These are phyloP conservation scores for Mycena galopus DNA, from an alignment of 768 basidiomycete genomes.

Conservation along the genomic window DNA sequence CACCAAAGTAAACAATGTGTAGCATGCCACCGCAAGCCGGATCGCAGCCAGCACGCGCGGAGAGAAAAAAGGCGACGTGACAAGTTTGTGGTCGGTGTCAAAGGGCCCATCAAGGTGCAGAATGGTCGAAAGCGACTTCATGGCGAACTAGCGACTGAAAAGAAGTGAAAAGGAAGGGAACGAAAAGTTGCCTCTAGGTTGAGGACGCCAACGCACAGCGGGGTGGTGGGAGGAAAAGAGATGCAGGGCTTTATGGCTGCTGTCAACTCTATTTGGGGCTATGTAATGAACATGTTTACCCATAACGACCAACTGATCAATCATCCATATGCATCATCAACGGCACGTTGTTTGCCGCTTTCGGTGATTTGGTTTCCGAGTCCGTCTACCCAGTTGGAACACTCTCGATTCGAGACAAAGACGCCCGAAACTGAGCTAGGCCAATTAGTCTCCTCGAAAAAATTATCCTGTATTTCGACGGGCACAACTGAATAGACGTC, in stretches of 20 bases:
- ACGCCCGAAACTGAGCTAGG: no score
- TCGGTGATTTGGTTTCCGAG: no score
- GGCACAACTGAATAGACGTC: no score
- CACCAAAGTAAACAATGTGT: slow-evolving; percentile 47
- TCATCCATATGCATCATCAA: no score
- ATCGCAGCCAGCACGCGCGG: slow-evolving; percentile 52
- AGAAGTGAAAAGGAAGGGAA: slow-evolving; percentile 1
- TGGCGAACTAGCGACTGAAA: background rate
- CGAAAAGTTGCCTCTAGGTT: slow-evolving; percentile 12
- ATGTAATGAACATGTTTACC: background rate
- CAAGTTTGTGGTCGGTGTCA: slow-evolving; percentile 52
- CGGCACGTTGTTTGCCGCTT: no score
- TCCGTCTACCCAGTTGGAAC: no score
- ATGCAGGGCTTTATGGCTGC: slow-evolving; percentile 3
- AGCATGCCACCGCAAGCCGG: slow-evolving; percentile 55
- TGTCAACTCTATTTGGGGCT: background rate
- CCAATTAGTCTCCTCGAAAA: no score
- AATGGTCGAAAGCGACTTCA: slow-evolving; percentile 27
- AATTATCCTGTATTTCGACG: no score
- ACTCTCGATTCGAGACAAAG: no score
- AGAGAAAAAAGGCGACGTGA: slow-evolving; percentile 59
- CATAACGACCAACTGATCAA: slow-evolving; percentile 15
- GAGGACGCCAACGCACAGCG: slow-evolving; percentile 33
- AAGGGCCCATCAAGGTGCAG: slow-evolving; percentile 47
- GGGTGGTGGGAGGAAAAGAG: slow-evolving; percentile 4